Percentiles rank a stretch among this genome's conserved stretches.
Evolutionary conservation across 2,329 filamentous ascomycete species (phyloP).

Genomic region (Cladophialophora exuberans): DNA sequence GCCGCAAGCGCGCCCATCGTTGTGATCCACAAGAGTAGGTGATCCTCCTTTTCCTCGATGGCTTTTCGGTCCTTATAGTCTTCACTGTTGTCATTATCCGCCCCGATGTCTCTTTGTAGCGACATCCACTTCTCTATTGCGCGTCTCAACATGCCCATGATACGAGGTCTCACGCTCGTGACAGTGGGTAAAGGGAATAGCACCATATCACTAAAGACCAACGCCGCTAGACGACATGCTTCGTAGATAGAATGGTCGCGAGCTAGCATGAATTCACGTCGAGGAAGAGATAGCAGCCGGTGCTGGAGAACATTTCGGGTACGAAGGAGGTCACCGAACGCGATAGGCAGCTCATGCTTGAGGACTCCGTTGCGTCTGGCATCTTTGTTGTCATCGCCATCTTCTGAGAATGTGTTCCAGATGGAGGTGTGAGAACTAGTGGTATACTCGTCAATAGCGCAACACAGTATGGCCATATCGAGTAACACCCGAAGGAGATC

Average conservation of each 20-base stretch:
- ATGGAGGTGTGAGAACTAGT: too few relatives aligned
- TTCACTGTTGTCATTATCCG: too few relatives aligned
- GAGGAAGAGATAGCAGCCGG: background rate
- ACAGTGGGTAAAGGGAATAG: background rate
- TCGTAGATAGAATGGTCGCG: background rate
- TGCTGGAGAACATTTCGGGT: slow-evolving; percentile 2
- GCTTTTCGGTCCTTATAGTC: too few relatives aligned
- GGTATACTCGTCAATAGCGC: too few relatives aligned
- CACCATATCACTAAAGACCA: slow-evolving; percentile 8
- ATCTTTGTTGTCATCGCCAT: too few relatives aligned
- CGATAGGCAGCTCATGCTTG: too few relatives aligned
- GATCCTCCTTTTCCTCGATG: too few relatives aligned
- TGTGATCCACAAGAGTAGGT: background rate
- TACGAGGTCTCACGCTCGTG: background rate
- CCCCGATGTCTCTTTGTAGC: too few relatives aligned
- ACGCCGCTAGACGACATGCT: background rate
- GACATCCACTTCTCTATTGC: background rate
- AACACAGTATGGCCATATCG: too few relatives aligned
- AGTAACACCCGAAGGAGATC: too few relatives aligned
- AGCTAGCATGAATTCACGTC: background rate
- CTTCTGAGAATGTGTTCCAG: too few relatives aligned
- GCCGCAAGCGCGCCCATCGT: background rate
- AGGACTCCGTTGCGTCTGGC: too few relatives aligned
- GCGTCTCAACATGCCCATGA: background rate
- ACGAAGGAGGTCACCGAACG: background rate